Evolutionary conservation across 345 rosid species (phyloP).

Genomic region (rapeseed (Brassica napus)): DNA sequence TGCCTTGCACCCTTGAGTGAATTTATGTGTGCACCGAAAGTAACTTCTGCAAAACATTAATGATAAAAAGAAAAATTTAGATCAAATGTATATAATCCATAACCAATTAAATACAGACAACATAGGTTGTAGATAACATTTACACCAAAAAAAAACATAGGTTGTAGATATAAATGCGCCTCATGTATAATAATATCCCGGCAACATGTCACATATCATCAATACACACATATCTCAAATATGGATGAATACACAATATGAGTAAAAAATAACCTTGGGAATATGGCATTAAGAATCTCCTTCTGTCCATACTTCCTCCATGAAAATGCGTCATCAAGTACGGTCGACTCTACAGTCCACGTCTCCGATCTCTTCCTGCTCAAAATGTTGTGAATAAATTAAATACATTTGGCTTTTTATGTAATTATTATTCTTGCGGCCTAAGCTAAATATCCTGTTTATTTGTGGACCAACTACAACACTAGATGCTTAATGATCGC

Average conservation of each 20-base stretch:
- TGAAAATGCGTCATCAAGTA: constrained; percentile 53
- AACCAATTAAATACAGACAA: constrained; percentile 2
- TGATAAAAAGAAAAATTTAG: background rate
- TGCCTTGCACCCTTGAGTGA: constrained; percentile 68
- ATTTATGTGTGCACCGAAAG: constrained; percentile 80
- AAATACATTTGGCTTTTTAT: background rate
- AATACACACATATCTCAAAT: background rate
- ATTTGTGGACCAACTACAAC: constrained; percentile 8
- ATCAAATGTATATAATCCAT: constrained; percentile 10
- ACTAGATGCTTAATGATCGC: constrained; percentile 5
- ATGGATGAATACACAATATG: background rate
- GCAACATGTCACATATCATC: constrained; percentile 5
- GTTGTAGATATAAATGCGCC: constrained; percentile 22
- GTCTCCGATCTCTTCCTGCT: constrained; percentile 57
- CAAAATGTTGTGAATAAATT: background rate
- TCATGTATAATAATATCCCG: background rate
- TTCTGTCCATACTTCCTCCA: constrained; percentile 99
- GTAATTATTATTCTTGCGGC: constrained; percentile 10
- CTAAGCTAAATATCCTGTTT: background rate
- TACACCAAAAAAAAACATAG: background rate
- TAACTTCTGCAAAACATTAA: constrained; percentile 60
- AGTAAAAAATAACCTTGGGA: constrained; percentile 58
- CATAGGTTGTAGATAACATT: constrained; percentile 1
- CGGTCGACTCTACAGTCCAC: constrained; percentile 40
- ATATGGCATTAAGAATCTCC: constrained; percentile 59